Percentiles rank a stretch among this genome's conserved stretches.
Evolutionary conservation across 352 stramenopile species (phyloP).

Genomic region (Globisporangium nodosum): DNA sequence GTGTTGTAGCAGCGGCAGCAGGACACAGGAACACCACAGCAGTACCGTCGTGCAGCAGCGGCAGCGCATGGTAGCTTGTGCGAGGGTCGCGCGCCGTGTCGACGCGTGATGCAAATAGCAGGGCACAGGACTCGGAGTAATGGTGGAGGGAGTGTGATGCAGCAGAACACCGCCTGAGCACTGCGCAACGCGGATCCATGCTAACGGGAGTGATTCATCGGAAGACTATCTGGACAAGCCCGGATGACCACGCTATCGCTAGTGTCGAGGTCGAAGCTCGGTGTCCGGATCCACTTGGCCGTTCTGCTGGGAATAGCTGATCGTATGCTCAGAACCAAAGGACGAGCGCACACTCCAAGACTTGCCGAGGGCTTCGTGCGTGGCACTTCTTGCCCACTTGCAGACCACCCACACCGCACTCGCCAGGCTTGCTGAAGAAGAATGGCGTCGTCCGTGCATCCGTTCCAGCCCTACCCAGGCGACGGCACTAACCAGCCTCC

Average conservation of each 20-base stretch:
- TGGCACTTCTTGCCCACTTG: not conserved
- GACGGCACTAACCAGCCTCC: not conserved
- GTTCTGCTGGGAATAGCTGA: not conserved
- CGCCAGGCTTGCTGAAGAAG: not conserved
- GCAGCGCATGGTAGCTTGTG: not conserved
- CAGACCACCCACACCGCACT: not conserved
- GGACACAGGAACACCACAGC: not conserved
- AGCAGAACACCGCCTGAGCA: too few relatives aligned
- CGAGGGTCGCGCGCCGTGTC: too few relatives aligned
- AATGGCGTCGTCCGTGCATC: constrained; percentile 8
- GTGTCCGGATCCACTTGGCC: too few relatives aligned
- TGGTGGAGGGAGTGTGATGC: too few relatives aligned
- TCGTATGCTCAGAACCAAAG: not conserved
- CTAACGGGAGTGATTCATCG: too few relatives aligned
- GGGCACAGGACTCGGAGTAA: too few relatives aligned
- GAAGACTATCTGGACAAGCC: too few relatives aligned
- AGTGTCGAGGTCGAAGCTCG: too few relatives aligned
- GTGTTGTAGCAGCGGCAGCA: not conserved
- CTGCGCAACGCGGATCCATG: too few relatives aligned
- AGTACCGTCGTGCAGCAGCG: not conserved
- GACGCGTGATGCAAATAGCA: too few relatives aligned
- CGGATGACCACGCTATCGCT: too few relatives aligned
- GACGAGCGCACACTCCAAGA: not conserved
- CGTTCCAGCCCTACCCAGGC: constrained; percentile 2
- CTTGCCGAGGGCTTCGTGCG: too few relatives aligned